Conservation (phyloP, 805 yeast genomes). For the Hanseniaspora vineae region DNA sequence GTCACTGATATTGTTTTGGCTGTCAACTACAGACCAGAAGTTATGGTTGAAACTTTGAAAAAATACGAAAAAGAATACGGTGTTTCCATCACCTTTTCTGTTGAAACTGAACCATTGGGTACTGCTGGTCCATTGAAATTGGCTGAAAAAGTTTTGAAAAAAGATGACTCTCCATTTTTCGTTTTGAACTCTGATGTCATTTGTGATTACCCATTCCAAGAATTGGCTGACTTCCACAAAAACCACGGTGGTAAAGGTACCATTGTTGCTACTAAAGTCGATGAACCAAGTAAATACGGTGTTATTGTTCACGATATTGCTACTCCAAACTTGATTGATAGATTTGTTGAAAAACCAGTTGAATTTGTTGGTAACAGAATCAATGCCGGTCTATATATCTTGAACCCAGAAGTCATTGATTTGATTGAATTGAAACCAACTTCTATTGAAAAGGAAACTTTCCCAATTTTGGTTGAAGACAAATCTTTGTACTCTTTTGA, state of each 20-base stretch:
- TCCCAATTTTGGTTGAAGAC: constrained; percentile 89
- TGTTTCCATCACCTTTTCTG: constrained; percentile 89
- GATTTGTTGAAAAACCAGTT: constrained; percentile 98
- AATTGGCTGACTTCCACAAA: constrained; percentile 83
- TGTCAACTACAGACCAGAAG: constrained; percentile 98
- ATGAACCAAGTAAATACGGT: constrained; percentile 99
- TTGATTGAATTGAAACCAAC: constrained; percentile 97
- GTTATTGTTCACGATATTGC: constrained; percentile 96
- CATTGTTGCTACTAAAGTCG: constrained; percentile 98
- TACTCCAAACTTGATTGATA: constrained; percentile 88
- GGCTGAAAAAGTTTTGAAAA: constrained; percentile 85
- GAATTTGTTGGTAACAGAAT: constrained; percentile 99
- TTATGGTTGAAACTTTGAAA: constrained; percentile 90
- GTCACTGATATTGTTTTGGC: constrained; percentile 97
- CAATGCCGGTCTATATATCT: constrained; percentile 96
- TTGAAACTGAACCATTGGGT: constrained; percentile 98
- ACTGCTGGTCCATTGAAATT: constrained; percentile 98
- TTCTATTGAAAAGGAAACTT: constrained; percentile 97
- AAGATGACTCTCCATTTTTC: constrained; percentile 93
- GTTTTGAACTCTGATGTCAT: constrained; percentile 97
- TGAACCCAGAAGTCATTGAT: constrained; percentile 95
- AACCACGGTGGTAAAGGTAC: constrained; percentile 97
- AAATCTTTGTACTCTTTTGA: constrained; percentile 88
- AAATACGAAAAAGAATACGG: constrained; percentile 93
- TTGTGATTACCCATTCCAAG: constrained; percentile 95